A percentile compares a stretch with the other conserved stretches of the same genome.
phyloP scores from a whole-genome alignment of 1,284 basidiomycete genomes.

The Somion occarium region DNA sequence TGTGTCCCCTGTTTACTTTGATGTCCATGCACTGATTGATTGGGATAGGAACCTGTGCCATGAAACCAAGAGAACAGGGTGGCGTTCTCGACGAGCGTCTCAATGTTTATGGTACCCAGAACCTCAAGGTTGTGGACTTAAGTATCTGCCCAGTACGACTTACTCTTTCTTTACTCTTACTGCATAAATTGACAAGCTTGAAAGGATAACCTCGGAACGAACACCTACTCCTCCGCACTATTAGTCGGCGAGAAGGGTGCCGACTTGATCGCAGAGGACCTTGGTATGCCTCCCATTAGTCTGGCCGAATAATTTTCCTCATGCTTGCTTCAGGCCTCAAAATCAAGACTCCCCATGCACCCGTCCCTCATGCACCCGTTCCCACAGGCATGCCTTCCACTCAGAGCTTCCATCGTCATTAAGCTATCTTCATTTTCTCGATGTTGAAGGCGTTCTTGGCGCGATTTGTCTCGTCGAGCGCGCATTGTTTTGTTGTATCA shows the following conservation, averaged over 20 bases:
- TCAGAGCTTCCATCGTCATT: conserved; percentile 29
- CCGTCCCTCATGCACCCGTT: conserved; percentile 63
- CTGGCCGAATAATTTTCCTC: neutral
- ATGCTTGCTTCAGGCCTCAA: conserved; percentile 43
- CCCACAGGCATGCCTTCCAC: conserved; percentile 53
- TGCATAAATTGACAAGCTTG: conserved; percentile 4
- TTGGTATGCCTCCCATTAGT: conserved; percentile 38
- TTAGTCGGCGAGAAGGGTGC: conserved; percentile 70
- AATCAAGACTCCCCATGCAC: conserved; percentile 57
- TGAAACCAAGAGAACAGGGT: conserved; percentile 74
- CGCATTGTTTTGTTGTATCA: neutral
- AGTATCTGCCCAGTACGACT: conserved; percentile 60
- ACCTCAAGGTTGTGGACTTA: conserved; percentile 65
- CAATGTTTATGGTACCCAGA: conserved; percentile 69
- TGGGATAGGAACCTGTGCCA: conserved; percentile 47
- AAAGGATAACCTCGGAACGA: conserved; percentile 66
- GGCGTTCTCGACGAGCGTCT: conserved; percentile 73
- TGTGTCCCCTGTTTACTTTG: no score
- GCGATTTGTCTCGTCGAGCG: neutral
- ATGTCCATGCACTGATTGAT: no score
- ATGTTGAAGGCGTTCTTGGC: neutral
- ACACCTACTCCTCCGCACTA: conserved; percentile 67
- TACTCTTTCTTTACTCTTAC: neutral
- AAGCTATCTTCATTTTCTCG: neutral
- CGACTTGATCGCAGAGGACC: conserved; percentile 55